A percentile compares a stretch with the other conserved stretches of the same genome.
Conservation (phyloP, 495 filamentous ascomycete genomes). For the Amphirosellinia nigrospora region DNA sequence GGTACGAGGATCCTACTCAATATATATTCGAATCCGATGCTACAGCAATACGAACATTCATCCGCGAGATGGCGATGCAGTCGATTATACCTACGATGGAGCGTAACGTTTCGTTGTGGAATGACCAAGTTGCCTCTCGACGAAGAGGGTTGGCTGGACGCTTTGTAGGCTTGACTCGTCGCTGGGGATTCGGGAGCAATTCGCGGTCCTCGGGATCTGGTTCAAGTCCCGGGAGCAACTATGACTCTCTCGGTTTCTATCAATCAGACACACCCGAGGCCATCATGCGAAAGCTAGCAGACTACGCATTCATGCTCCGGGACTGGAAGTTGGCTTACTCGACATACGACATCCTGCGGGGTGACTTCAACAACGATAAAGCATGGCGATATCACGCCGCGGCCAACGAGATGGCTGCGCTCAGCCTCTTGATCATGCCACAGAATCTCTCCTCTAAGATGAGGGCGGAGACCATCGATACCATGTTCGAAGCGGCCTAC, state of each 20-base stretch:
- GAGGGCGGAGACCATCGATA: conserved; percentile 78
- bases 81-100: conserved; percentile 96
- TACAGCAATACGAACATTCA: conserved; percentile 81
- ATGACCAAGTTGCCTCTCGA: conserved; percentile 93
- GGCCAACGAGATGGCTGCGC: conserved; percentile 88
- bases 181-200: conserved; percentile 75
- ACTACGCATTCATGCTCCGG: conserved; percentile 94
- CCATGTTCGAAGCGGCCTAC: conserved; percentile 82
- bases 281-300: conserved; percentile 88
- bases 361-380: conserved; percentile 92
- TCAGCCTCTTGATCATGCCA: conserved; percentile 78
- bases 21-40: conserved; percentile 93
- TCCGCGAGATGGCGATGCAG: conserved; percentile 91
- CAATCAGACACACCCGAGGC: conserved; percentile 84
- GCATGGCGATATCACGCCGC: conserved; percentile 95
- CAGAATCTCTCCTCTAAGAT: conserved; percentile 72
- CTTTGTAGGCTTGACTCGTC: conserved; percentile 89
- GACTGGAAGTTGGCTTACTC: conserved; percentile 93
- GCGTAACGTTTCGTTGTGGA: conserved; percentile 86
- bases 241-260: conserved; percentile 84
- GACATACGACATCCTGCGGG: conserved; percentile 85
- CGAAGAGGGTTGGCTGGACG: conserved; percentile 85
- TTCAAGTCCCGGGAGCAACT: conserved; percentile 65
- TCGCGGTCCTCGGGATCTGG: conserved; percentile 51
- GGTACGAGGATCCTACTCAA: conserved; percentile 71